phyloP scores from a whole-genome alignment of 805 yeast genomes.

The Hanseniaspora meyeri region DNA sequence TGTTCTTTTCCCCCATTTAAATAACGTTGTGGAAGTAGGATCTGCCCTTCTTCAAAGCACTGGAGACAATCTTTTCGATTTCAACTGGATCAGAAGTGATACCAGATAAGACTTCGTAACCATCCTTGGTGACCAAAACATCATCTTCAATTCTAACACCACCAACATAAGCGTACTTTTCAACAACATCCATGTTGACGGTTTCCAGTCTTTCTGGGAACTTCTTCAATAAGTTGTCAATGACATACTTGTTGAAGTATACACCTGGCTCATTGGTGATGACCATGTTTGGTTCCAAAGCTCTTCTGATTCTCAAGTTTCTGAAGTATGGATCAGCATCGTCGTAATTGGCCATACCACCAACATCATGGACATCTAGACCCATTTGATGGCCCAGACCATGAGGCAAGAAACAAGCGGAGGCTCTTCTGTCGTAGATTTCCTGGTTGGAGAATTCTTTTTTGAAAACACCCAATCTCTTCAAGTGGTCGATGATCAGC shows the following conservation, averaged over 20 bases:
- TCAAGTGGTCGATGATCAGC: conserved; percentile 57
- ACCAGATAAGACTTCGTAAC: conserved; percentile 68
- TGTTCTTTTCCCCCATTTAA: conserved; percentile 17
- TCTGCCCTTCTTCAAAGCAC: conserved; percentile 52
- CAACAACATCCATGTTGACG: conserved; percentile 53
- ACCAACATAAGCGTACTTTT: conserved; percentile 79
- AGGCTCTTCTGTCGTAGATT: conserved; percentile 54
- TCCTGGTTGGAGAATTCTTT: conserved; percentile 46
- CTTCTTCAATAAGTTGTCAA: conserved; percentile 47
- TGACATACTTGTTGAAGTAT: conserved; percentile 74
- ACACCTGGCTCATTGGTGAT: conserved; percentile 92
- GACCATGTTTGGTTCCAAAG: conserved; percentile 63
- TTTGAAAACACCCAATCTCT: conserved; percentile 64
- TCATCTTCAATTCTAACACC: conserved; percentile 97
- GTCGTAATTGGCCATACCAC: conserved; percentile 72
- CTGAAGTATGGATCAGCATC: conserved; percentile 68
- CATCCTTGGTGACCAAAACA: conserved; percentile 60
- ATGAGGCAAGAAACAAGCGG: conserved; percentile 82
- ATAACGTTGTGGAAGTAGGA: conserved; percentile 50
- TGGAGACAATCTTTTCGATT: conserved; percentile 60
- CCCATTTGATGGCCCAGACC: conserved; percentile 92
- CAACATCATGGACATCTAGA: conserved; percentile 93
- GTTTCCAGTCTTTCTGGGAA: conserved; percentile 38
- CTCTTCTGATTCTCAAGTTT: conserved; percentile 71
- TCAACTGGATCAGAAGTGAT: conserved; percentile 80